Percentiles rank a stretch among this genome's conserved stretches.
Evolutionary conservation across 1,284 basidiomycete species (phyloP).

Genomic region (Cryptococcus neoformans): DNA sequence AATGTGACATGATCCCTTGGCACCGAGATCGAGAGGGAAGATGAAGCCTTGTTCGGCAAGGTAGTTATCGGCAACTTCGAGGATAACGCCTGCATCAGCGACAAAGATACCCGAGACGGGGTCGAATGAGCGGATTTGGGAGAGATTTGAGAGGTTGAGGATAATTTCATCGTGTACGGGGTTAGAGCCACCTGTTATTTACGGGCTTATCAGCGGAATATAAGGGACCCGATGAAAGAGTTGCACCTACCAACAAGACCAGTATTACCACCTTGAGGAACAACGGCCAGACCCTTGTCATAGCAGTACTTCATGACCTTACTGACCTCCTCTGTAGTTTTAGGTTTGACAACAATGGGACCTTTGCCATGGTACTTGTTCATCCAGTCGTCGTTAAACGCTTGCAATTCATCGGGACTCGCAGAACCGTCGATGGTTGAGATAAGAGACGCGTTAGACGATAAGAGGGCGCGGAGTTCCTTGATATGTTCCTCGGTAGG

Average conservation of each 20-base stretch:
- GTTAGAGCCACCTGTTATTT: conserved; percentile 71
- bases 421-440: conserved; percentile 51
- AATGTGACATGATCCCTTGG: conserved; percentile 99
- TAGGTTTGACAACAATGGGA: conserved; percentile 84
- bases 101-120: conserved; percentile 70
- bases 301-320: conserved; percentile 83
- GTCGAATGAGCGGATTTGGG: conserved; percentile 86
- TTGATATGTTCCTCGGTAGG: conserved; percentile 52
- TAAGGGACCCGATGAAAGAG: not conserved
- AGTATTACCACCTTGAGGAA: conserved; percentile 98
- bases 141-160: conserved; percentile 78
- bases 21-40: conserved; percentile 96
- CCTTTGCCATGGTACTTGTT: conserved; percentile 86
- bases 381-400: conserved; percentile 96
- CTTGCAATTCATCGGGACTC: conserved; percentile 63
- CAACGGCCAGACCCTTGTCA: conserved; percentile 73
- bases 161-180: conserved; percentile 88
- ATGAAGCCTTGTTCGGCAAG: conserved; percentile 87
- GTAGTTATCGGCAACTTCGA: conserved; percentile 86
- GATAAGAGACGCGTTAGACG: conserved; percentile 51
- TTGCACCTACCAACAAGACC: conserved; percentile 68
- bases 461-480: conserved; percentile 51
- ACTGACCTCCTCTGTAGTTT: conserved; percentile 81
- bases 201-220: not conserved
- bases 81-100: conserved; percentile 83